These are phyloP conservation scores for Ophiostoma triangulosporum DNA, from an alignment of 2,329 filamentous ascomycete genomes.

Conservation along the genomic window DNA sequence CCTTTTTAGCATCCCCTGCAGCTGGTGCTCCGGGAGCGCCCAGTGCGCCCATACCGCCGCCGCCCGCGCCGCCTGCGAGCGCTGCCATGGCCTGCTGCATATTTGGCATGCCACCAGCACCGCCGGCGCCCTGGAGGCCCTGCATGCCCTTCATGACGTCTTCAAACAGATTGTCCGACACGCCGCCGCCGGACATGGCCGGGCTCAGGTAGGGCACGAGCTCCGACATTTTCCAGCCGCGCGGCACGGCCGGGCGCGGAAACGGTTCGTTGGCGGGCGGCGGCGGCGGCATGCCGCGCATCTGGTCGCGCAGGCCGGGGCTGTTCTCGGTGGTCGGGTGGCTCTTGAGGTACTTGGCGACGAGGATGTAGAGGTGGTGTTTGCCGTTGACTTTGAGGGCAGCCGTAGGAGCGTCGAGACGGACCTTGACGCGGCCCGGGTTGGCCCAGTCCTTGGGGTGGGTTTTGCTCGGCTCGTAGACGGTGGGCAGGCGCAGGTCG, in stretches of 20 bases:
- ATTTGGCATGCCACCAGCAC: conserved; percentile 17
- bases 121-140: conserved; percentile 17
- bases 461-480: conserved; percentile 81
- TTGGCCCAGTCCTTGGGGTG: conserved; percentile 98
- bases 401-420: conserved; percentile 33
- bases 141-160: conserved; percentile 95
- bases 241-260: conserved; percentile 60
- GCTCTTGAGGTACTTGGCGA: conserved; percentile 60
- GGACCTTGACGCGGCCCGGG: conserved; percentile 74
- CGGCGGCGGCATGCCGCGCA: conserved; percentile 58
- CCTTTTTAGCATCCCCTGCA: conserved; percentile 4
- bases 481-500: conserved; percentile 53
- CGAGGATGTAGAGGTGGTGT: conserved; percentile 73
- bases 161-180: conserved; percentile 87
- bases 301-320: conserved; percentile 55
- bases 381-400: conserved; percentile 48
- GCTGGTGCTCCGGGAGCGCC: background rate
- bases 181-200: conserved; percentile 81
- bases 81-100: conserved; percentile 8
- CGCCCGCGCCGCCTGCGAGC: conserved; percentile 14
- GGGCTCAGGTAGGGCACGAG: conserved; percentile 79
- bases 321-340: conserved; percentile 63
- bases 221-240: conserved; percentile 80
- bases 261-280: conserved; percentile 52
- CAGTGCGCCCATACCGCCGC: conserved; percentile 9